These are phyloP conservation scores for Aschersonia sp. DNA, from an alignment of 2,329 filamentous ascomycete species.

Conservation along the genomic window DNA sequence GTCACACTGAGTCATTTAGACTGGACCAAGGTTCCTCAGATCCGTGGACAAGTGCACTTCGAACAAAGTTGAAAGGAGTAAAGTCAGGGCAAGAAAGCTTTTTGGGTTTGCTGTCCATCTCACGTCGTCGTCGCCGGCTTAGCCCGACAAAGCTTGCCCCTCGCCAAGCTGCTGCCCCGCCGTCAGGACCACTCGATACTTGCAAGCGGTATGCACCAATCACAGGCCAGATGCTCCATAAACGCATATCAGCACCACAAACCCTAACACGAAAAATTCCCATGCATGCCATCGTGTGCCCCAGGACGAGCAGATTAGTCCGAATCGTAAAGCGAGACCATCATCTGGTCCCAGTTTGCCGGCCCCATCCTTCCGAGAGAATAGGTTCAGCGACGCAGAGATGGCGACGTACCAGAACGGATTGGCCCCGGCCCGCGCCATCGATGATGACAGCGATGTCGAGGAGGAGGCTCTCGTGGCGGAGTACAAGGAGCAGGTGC, in stretches of 20 bases:
- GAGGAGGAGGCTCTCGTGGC: constrained; percentile 93
- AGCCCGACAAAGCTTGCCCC: too few species aligned
- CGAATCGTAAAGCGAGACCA: constrained; percentile 17
- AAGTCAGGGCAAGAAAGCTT: too few species aligned
- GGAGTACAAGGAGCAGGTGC: constrained; percentile 92
- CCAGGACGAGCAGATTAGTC: neutral
- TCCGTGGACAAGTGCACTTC: too few species aligned
- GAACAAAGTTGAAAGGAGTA: too few species aligned
- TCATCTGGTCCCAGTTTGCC: constrained; percentile 15
- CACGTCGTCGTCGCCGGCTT: too few species aligned
- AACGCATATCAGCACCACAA: constrained; percentile 19
- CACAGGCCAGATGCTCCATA: constrained; percentile 8
- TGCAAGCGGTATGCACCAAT: constrained; percentile 14
- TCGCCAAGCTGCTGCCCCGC: constrained; percentile 11
- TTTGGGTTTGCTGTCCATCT: too few species aligned
- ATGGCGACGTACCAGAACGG: constrained; percentile 53
- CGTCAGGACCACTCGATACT: constrained; percentile 7
- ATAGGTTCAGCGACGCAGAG: constrained; percentile 8
- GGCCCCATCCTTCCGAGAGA: constrained; percentile 7
- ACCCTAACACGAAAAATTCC: constrained; percentile 23
- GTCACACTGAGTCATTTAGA: constrained; percentile 1
- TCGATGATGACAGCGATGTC: constrained; percentile 77
- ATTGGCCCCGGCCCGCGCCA: constrained; percentile 41
- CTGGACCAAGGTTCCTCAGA: too few species aligned
- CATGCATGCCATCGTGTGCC: too few species aligned